Evolutionary conservation across 2,329 filamentous ascomycete genomes (phyloP).

Genomic region (Byssoonygena ceratinophila): DNA sequence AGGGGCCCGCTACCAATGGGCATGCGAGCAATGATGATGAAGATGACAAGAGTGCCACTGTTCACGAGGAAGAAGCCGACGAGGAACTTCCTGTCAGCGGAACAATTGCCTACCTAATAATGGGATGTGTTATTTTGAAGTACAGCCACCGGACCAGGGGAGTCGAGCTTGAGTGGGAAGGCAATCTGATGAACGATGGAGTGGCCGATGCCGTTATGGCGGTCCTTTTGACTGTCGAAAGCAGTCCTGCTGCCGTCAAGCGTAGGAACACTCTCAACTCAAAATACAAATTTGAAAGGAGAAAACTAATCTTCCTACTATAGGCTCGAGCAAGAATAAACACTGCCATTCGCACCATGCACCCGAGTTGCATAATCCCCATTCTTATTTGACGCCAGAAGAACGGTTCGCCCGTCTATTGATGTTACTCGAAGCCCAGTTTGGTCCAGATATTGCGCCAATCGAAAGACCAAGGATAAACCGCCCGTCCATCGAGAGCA

Average conservation of each 20-base stretch:
- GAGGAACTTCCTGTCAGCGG: constrained; percentile 35
- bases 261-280: constrained; percentile 44
- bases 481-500: constrained; percentile 21
- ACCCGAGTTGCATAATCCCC: constrained; percentile 52
- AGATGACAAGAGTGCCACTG: constrained; percentile 13
- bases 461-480: constrained; percentile 53
- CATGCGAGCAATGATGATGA: constrained; percentile 29
- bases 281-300: not conserved
- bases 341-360: constrained; percentile 38
- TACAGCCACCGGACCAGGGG: constrained; percentile 62
- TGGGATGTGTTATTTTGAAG: constrained; percentile 81
- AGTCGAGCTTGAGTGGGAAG: constrained; percentile 91
- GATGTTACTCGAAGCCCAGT: constrained; percentile 95
- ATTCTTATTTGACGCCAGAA: constrained; percentile 58
- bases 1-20: constrained; percentile 23
- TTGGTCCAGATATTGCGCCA: constrained; percentile 74
- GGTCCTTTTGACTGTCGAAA: constrained; percentile 83
- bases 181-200: constrained; percentile 92
- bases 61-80: constrained; percentile 32
- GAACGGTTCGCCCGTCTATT: constrained; percentile 77
- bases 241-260: constrained; percentile 86
- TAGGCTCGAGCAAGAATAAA: constrained; percentile 53
- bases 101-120: constrained; percentile 51
- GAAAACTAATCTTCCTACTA: constrained; percentile 12
- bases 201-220: constrained; percentile 97